A percentile compares a stretch with the other conserved stretches of the same genome.
Evolutionary conservation across 257 asterid genomes (phyloP).

Genomic region (Asclepias syriaca): DNA sequence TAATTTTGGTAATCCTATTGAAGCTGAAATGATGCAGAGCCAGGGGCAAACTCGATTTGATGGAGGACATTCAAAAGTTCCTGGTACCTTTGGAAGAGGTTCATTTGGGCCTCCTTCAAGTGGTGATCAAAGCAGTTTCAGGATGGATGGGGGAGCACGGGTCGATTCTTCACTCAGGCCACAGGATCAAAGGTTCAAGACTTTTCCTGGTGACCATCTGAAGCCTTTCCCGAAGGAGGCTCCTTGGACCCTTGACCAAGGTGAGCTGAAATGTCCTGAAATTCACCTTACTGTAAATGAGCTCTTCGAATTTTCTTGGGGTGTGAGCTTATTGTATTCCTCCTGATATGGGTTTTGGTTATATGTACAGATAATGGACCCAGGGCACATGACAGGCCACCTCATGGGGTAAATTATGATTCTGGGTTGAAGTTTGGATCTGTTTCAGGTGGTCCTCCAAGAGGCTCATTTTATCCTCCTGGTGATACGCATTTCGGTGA

Average conservation of each 20-base stretch:
- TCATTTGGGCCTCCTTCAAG: slow-evolving; percentile 30
- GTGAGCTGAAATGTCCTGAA: slow-evolving; percentile 25
- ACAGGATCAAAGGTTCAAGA: slow-evolving; percentile 48
- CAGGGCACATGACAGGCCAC: slow-evolving; percentile 38
- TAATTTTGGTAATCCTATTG: slow-evolving; percentile 31
- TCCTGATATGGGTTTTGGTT: slow-evolving; percentile 4
- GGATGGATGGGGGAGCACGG: slow-evolving; percentile 41
- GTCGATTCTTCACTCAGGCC: slow-evolving; percentile 38
- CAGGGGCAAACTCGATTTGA: slow-evolving; percentile 29
- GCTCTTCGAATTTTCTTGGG: not conserved
- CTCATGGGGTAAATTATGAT: slow-evolving; percentile 38
- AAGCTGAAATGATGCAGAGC: slow-evolving; percentile 32
- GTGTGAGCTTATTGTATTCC: not conserved
- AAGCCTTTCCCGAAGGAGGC: slow-evolving; percentile 42
- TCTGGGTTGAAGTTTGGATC: slow-evolving; percentile 36
- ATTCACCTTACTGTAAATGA: not conserved
- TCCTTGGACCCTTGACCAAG: slow-evolving; percentile 46
- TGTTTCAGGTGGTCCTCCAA: slow-evolving; percentile 44
- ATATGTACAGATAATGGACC: slow-evolving; percentile 29
- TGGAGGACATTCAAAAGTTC: slow-evolving; percentile 19
- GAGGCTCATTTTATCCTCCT: slow-evolving; percentile 42
- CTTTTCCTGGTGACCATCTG: slow-evolving; percentile 35
- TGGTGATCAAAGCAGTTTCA: slow-evolving; percentile 31
- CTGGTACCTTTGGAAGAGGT: slow-evolving; percentile 41
- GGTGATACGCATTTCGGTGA: slow-evolving; percentile 20